Base-by-base conservation (phyloP, 176 grass and related monocot genomes). In the Echinochloa phyllopogon region DNA sequence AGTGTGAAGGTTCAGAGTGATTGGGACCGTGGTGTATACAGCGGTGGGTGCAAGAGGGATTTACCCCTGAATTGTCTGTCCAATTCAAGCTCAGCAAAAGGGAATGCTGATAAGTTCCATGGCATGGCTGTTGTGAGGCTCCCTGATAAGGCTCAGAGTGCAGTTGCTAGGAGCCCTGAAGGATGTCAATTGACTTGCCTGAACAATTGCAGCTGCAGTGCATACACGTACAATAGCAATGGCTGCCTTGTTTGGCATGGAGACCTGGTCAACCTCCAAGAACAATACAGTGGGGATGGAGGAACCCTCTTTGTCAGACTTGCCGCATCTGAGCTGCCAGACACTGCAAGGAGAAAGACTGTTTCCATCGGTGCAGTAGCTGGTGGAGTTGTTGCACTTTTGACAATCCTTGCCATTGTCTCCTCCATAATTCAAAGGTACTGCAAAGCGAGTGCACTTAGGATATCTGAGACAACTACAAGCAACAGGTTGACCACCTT, bases 281-380 rank as follows among this genome's bases (percentile, higher is more conserved):
- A 95, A 40, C 57, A 77, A 43, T 44, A 74, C 33, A 81, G 4
- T 39, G 77, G 74, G 57, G 78, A 72, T 42, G 44, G 71, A 42
- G 88, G 88, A 37, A 90, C 80, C 21, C 78, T 95, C 24, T 90
- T 86, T 77, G 83, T 95, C 16, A 88, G 93, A 18, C 82, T 95
- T 38, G 88, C 93, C 41, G 90, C 88, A 49, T 88, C 90, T 4
- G 93, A 95, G 61, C 84, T 95, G 42, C 65, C 64, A 44, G 65
- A 10, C 3, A 72, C 59, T 38, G 74, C 72, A 75, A 92, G 41
- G 69, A 66, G 58, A n/a, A 94, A 85, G 25, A 60, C 41, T 16
- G 29, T 49, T 24, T 60, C 78, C 48, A 44, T 84, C 10, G 70
- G 80, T 8, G 53, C 63, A 16, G 68, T 85, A 59, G n/a, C 80